A percentile compares a stretch with the other conserved stretches of the same genome.
Conservation (phyloP, 2,329 filamentous ascomycete species). For the Neoarthrinium moseri region DNA sequence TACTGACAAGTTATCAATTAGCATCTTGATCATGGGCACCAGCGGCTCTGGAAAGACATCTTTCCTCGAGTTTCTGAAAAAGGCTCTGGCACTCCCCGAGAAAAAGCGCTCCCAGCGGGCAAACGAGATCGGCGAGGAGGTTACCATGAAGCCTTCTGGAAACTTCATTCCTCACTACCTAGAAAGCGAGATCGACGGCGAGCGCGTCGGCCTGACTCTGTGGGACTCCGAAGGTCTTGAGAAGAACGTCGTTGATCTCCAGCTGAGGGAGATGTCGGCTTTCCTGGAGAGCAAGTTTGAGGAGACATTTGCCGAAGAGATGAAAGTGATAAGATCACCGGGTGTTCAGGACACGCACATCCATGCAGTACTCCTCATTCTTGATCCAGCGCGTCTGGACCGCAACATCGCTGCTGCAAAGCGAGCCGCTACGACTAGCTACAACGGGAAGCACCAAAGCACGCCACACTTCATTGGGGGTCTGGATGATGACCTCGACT, state of each 20-base stretch:
- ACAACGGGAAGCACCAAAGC: conserved; percentile 47
- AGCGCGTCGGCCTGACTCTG: conserved; percentile 86
- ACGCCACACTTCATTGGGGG: conserved; percentile 56
- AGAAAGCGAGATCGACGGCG: conserved; percentile 90
- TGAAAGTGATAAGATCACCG: conserved; percentile 92
- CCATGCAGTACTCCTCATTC: conserved; percentile 88
- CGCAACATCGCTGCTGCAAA: conserved; percentile 72
- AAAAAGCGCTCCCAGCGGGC: conserved; percentile 66
- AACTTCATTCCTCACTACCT: conserved; percentile 87
- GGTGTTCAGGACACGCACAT: conserved; percentile 96
- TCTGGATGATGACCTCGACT: conserved; percentile 83
- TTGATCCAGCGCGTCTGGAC: conserved; percentile 85
- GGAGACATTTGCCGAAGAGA: conserved; percentile 95
- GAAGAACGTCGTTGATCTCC: conserved; percentile 91
- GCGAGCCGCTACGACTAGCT: conserved; percentile 49
- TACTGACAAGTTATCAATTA: conserved; percentile 35
- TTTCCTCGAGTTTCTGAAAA: conserved; percentile 93
- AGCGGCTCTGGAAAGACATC: conserved; percentile 91
- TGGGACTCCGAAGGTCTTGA: conserved; percentile 97
- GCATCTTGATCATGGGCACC: conserved; percentile 86
- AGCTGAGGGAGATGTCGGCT: conserved; percentile 84
- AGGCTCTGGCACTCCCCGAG: conserved; percentile 76
- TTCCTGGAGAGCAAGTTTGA: conserved; percentile 99
- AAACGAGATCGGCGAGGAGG: conserved; percentile 54
- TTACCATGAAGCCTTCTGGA: conserved; percentile 54